Evolutionary conservation across 176 grass and related monocot genomes (phyloP).

Genomic region (Triticum monococcum): DNA sequence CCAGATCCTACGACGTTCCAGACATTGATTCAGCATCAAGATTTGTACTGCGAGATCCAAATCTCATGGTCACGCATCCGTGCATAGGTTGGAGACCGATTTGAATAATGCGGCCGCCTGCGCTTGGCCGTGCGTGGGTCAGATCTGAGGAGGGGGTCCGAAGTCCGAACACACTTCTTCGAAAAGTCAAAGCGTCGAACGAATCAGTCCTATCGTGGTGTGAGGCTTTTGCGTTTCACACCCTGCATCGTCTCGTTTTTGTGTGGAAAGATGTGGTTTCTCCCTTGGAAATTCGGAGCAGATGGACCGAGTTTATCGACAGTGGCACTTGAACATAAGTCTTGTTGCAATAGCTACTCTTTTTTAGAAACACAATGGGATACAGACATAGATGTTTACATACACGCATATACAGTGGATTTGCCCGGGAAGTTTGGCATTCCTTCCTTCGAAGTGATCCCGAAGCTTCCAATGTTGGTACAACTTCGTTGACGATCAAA

Average conservation of each 20-base stretch:
- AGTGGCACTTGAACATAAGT: too few relatives aligned
- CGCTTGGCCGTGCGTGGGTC: neutral
- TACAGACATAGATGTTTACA: too few relatives aligned
- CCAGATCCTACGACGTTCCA: neutral
- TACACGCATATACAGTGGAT: neutral
- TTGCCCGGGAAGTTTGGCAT: too few relatives aligned
- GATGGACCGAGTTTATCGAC: neutral
- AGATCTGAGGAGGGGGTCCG: constrained; percentile 2
- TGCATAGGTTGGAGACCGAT: neutral
- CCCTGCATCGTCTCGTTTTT: neutral
- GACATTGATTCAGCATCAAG: neutral
- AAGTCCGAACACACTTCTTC: neutral
- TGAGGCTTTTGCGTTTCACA: constrained; percentile 8
- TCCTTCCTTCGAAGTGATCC: too few relatives aligned
- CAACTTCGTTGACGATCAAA: too few relatives aligned
- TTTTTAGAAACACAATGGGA: too few relatives aligned
- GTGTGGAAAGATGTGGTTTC: neutral
- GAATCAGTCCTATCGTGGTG: neutral
- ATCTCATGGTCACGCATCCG: neutral
- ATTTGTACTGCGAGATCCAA: neutral
- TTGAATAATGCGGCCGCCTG: neutral
- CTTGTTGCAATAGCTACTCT: too few relatives aligned
- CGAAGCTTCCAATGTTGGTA: too few relatives aligned
- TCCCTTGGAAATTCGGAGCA: neutral
- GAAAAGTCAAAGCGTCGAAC: neutral